Evolutionary conservation across 129 eudicot genomes (phyloP), one percentile per base, ranked within the genome.

Genomic region (Saposhnikovia divaricata): DNA sequence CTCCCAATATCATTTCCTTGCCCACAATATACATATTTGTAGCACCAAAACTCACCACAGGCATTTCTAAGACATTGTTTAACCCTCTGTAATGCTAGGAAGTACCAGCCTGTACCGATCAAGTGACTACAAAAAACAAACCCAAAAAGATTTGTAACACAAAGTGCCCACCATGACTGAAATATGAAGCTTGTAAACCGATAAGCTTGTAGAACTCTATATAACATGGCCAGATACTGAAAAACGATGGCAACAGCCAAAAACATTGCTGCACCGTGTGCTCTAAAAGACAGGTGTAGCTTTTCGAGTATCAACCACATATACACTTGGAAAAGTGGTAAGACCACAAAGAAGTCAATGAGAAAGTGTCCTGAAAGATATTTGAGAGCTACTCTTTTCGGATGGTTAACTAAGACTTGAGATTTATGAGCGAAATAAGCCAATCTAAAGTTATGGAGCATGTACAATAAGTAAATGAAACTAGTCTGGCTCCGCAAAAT

Each of bases 371-470:
- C 90, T 6, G 73, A 77, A 73, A 94, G 91, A 83, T 94, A 94
- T 78, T 87, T 75, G 47, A 83, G 59, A 18, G 93, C 96, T 44
- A 94, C 86, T 78, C 82, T 87, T 77, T 76, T 90, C 38, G 98
- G 98, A 61, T 92, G 78, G 38, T 89, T 93, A 42, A 90, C 98
- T 82, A 94, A 83, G 70, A 91, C 97, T 81, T 87, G 85, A 69
- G 98, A 86, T 87, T 93, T 96, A 61, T 91, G 92, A 83, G 91
- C 86, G 83, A 90, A 82, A 81, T 89, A 93, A 72, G 96, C 97
- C 80, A 91, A 80, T 81, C 92, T 82, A 83, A 89, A 88, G 88
- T 88, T 70, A 18, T 38, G 27, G 19, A 71, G 27, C 72, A 92
- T 94, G 79, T 94, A 89, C 65, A 89, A 13, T 15, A 94, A 72